A percentile compares a stretch with the other conserved stretches of the same genome.
Evolutionary conservation across 1,139 yeast species (phyloP).

Genomic region (Blastobotrys arbuscula): DNA sequence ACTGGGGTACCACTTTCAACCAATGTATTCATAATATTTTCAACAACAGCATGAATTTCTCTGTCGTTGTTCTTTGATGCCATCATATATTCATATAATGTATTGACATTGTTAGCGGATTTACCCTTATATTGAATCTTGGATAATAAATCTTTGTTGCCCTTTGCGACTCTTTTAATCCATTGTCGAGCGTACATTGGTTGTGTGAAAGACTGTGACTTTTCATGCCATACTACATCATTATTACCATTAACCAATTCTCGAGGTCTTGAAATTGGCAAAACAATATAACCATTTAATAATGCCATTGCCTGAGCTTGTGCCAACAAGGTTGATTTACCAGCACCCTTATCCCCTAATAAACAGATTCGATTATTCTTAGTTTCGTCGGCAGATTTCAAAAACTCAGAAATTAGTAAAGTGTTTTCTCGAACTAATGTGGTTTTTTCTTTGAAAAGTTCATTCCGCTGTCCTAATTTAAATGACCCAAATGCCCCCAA

Average conservation of each 20-base stretch:
- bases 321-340: constrained; percentile 69
- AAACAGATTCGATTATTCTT: constrained; percentile 52
- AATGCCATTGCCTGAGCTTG: constrained; percentile 64
- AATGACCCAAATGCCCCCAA: constrained; percentile 42
- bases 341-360: constrained; percentile 70
- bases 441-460: constrained; percentile 44
- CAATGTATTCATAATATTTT: constrained; percentile 52
- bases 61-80: constrained; percentile 32
- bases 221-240: constrained; percentile 57
- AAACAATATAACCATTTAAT: constrained; percentile 46
- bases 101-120: constrained; percentile 39
- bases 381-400: constrained; percentile 23
- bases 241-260: constrained; percentile 63
- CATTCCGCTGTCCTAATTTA: constrained; percentile 48
- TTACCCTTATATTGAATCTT: constrained; percentile 4
- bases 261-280: constrained; percentile 64
- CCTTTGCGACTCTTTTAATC: constrained; percentile 50
- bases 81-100: constrained; percentile 41
- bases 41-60: constrained; percentile 40
- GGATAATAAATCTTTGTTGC: constrained; percentile 48
- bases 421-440: constrained; percentile 39
- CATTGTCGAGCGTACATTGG: constrained; percentile 71
- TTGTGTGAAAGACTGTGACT: constrained; percentile 54
- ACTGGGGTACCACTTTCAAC: constrained; percentile 49
- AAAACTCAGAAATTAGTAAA: constrained; percentile 29